These are phyloP conservation scores for Fusarium pseudoanthophilum DNA, from an alignment of 2,329 filamentous ascomycete genomes.

Conservation along the genomic window DNA sequence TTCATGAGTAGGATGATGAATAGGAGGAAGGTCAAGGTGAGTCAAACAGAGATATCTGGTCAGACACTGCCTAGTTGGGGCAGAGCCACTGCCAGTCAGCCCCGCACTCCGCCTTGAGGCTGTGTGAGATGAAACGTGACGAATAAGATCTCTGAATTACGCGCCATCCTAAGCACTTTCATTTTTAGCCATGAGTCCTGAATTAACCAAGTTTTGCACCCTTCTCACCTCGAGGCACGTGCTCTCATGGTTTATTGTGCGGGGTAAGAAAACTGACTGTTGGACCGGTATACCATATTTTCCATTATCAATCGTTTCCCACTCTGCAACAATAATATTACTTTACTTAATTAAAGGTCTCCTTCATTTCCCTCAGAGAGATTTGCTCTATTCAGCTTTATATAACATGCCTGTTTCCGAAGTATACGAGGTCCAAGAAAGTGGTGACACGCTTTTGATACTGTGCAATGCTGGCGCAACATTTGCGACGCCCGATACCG, in stretches of 20 bases:
- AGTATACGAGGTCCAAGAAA: background rate
- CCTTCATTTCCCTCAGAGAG: rapidly evolving
- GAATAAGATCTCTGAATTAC: background rate
- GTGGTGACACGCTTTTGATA: background rate
- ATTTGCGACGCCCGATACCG: background rate
- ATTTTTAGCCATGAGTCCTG: background rate
- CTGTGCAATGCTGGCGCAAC: background rate
- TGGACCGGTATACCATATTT: background rate
- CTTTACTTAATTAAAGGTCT: background rate
- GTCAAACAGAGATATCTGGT: rapidly evolving
- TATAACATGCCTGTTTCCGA: background rate
- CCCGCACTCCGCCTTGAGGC: background rate
- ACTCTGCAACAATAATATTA: background rate
- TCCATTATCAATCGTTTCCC: background rate
- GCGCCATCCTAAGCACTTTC: background rate
- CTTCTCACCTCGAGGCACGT: background rate
- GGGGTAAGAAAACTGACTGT: background rate
- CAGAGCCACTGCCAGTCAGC: background rate
- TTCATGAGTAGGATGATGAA: background rate
- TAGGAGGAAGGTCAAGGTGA: background rate
- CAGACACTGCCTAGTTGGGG: background rate
- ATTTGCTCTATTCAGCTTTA: background rate
- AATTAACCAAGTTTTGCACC: background rate
- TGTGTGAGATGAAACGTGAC: background rate
- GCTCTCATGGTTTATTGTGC: background rate